phyloP scores from a whole-genome alignment of 306 rosid species.

The Quercus agrifolia region DNA sequence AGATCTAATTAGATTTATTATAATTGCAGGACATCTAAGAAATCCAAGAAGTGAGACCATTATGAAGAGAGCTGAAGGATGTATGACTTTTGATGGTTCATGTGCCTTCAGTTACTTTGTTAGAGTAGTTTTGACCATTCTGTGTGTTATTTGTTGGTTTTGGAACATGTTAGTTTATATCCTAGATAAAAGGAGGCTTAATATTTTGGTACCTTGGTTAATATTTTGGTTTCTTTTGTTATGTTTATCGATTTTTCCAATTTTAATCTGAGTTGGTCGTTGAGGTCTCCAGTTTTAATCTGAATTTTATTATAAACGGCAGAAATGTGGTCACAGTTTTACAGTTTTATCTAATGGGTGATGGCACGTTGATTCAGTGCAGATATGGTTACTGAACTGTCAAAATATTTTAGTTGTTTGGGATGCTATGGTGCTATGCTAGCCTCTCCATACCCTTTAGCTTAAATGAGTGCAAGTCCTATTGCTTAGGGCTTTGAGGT shows the following conservation, averaged over 20 bases:
- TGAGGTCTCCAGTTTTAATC: background rate
- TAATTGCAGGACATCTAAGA: conserved; percentile 67
- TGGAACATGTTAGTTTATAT: conserved; percentile 33
- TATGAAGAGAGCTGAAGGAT: conserved; percentile 16
- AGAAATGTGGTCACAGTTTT: background rate
- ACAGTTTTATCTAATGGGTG: background rate
- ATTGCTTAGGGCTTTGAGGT: no score
- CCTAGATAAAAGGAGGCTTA: conserved; percentile 35
- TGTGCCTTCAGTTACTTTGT: conserved; percentile 10
- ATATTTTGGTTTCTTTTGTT: background rate
- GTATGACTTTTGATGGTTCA: conserved; percentile 8
- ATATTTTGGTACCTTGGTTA: conserved; percentile 20
- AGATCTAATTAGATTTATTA: background rate
- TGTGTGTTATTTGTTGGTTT: conserved; percentile 24
- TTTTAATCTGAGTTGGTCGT: background rate
- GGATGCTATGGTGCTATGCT: no score
- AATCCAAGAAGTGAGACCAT: conserved; percentile 58
- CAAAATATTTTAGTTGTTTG: no score
- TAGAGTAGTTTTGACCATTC: conserved; percentile 51
- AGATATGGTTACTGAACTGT: no score
- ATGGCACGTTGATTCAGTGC: no score
- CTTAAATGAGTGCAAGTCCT: no score
- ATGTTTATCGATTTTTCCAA: background rate
- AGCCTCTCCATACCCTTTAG: no score
- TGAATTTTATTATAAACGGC: no score